Percentiles rank a stretch among this genome's conserved stretches.
Conservation (phyloP, 1,284 basidiomycete species). For the Tetrapyrgos nigripes region DNA sequence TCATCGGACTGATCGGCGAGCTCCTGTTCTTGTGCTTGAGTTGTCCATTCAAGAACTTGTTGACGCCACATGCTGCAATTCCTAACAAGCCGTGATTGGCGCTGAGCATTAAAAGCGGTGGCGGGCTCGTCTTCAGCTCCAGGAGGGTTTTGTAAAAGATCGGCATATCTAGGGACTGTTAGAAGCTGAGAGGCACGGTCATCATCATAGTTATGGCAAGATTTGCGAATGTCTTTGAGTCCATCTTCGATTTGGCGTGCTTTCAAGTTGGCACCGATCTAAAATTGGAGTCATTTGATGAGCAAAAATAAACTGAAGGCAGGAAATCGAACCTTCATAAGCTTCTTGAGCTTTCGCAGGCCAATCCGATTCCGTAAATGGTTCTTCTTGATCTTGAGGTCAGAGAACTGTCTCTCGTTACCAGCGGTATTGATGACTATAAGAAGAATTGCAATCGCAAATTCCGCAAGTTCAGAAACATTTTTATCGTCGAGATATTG, state of each 20-base stretch:
- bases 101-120: no score
- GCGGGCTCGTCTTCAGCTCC: background rate
- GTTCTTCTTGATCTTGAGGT: slow-evolving; percentile 27
- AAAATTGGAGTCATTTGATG: background rate
- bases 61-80: background rate
- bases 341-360: slow-evolving; percentile 22
- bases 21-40: background rate
- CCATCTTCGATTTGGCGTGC: background rate
- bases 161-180: background rate
- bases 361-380: slow-evolving; percentile 19
- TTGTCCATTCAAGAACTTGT: slow-evolving; percentile 1
- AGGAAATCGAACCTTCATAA: slow-evolving; percentile 10
- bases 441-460: slow-evolving; percentile 24
- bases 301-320: background rate
- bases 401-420: slow-evolving; percentile 24
- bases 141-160: background rate
- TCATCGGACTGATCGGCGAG: background rate
- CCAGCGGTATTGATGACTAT: slow-evolving; percentile 29
- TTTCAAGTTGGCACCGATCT: background rate
- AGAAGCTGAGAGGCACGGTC: background rate
- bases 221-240: background rate
- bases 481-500: slow-evolving; percentile 12
- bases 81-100: background rate
- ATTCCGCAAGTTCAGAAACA: slow-evolving; percentile 24
- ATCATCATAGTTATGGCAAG: background rate